Percentiles rank a stretch among this genome's conserved stretches.
Conservation (phyloP, 176 grass and related monocot genomes). For the Phragmites australis region DNA sequence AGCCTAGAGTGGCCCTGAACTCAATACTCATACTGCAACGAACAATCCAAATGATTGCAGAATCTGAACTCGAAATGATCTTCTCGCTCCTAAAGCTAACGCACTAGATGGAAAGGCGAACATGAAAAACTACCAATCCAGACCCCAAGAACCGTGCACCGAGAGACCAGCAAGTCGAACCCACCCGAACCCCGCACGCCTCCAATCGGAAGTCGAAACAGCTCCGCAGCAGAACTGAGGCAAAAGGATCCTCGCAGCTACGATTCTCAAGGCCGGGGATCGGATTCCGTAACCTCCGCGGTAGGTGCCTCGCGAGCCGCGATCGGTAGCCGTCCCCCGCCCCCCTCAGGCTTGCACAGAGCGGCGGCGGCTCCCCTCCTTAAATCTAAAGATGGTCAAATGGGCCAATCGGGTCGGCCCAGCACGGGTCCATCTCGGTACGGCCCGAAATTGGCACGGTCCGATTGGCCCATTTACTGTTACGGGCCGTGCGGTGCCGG, state of each 20-base stretch:
- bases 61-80: background rate
- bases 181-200: background rate
- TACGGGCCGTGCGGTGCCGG: too few relatives aligned
- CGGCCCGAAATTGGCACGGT: too few relatives aligned
- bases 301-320: background rate
- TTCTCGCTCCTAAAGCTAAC: background rate
- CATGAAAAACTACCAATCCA: background rate
- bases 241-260: background rate
- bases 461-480: too few relatives aligned
- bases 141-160: background rate
- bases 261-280: background rate
- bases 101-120: background rate
- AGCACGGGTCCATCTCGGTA: too few relatives aligned
- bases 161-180: background rate
- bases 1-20: background rate
- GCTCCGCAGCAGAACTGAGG: background rate
- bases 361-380: background rate
- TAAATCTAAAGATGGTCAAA: constrained; percentile 5
- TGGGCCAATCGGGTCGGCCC: too few relatives aligned
- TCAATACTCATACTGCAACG: background rate
- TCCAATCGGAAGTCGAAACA: background rate
- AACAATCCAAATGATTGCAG: background rate
- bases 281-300: background rate
- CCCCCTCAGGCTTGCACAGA: background rate
- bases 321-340: background rate